A percentile compares a stretch with the other conserved stretches of the same genome.
Conservation (phyloP, 2,329 filamentous ascomycete species). For the Didymella lethalis region DNA sequence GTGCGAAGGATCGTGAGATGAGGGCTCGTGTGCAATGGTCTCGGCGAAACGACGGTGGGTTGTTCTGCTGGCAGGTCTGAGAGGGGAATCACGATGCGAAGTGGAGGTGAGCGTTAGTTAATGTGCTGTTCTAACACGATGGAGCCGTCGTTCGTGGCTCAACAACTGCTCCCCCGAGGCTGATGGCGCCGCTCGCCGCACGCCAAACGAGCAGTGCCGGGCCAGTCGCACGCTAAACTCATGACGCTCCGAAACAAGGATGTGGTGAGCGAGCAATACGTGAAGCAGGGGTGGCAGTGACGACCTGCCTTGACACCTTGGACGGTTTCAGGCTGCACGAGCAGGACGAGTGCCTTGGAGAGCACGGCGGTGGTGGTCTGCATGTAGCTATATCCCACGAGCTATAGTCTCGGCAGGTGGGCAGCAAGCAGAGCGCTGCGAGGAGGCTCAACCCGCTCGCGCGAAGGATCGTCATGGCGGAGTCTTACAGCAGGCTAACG, state of each 20-base stretch:
- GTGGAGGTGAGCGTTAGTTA: not conserved
- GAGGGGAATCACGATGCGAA: not conserved
- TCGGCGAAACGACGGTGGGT: not conserved
- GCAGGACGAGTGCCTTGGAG: conserved; percentile 1
- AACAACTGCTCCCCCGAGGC: conserved; percentile 12
- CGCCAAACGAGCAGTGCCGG: conserved; percentile 15
- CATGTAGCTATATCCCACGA: not conserved
- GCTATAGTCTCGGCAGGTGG: conserved; percentile 1
- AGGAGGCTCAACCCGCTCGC: conserved; percentile 16
- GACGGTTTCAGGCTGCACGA: conserved; percentile 10
- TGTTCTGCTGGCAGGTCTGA: not conserved
- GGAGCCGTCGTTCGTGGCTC: conserved; percentile 14
- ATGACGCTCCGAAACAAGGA: conserved; percentile 29
- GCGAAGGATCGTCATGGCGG: conserved; percentile 19
- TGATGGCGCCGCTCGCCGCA: not conserved
- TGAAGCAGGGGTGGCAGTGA: conserved; percentile 4
- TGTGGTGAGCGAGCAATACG: conserved; percentile 8
- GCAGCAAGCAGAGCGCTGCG: conserved; percentile 1
- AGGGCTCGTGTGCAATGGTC: not conserved
- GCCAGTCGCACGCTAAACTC: conserved; percentile 16
- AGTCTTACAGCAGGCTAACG: conserved; percentile 5
- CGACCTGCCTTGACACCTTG: conserved; percentile 13
- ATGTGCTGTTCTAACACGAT: not conserved
- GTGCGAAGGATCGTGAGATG: conserved; percentile 8
- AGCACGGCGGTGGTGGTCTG: not conserved